Base-by-base conservation (phyloP, 2,329 filamentous ascomycete genomes). In the Mycosphaerella arachidis region DNA sequence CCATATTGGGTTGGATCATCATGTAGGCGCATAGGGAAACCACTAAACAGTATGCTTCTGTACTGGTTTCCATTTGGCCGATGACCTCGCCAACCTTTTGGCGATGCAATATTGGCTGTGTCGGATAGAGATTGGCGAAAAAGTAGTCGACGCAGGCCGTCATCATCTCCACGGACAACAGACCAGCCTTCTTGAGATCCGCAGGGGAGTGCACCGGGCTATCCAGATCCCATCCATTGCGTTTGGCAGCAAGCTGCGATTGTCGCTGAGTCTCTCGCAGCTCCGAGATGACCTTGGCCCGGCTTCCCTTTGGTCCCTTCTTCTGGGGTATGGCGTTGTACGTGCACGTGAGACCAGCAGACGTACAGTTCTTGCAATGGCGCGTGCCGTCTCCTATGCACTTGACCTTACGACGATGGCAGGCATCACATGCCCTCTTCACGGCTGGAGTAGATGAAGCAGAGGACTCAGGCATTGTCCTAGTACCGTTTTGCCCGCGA, bases 241-340 rank as follows among this genome's bases (percentile, higher is more conserved):
- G 58, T 71, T 77, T 70, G 63, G 78, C 68, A 63, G 76, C 71
- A 56, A 80, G 71, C 67, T 79, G 75, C 60, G 76, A 74, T 60
- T 77, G 74, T 66, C 72, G 77, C 71, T 75, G 78, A 62, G 71
- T 84, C 76, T 78, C 82, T 55, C 84, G 78, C 24, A 87, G 75
- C 73, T 86, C 83, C 62, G 84, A 84, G 59, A 87, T 84, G 45
- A 87, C 83, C 65, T 85, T 83, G 35, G 84, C 84, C 61, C 83
- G 80, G 53, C 82, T 84, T 30, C 82, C 82, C 68, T 86, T 87
- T 12, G 84, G 84, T 2, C 84, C 84, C 66, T 86, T 82, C 72
- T 86, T 86, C 71, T 84, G 82, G 13, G 84, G 84, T 48, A 87
- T 81, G 67, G 85, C 83, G 67, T 86, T 85, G 71, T 85, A 84